Percentiles rank a stretch among this genome's conserved stretches.
These are phyloP conservation scores for Paracamarosporium sp. DNA, from an alignment of 2,329 filamentous ascomycete genomes.

Conservation along the genomic window DNA sequence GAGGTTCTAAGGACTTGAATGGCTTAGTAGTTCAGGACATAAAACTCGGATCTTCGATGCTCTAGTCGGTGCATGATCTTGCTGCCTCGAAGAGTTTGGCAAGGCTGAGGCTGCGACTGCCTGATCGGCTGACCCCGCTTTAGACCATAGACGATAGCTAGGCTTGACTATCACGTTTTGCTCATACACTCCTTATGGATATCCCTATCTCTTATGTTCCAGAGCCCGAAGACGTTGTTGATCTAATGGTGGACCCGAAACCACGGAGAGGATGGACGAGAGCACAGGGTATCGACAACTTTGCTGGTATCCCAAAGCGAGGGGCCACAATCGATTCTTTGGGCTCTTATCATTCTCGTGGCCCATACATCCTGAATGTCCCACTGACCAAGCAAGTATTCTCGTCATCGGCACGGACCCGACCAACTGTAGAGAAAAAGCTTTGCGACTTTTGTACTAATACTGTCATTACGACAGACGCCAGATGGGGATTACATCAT, in stretches of 20 bases:
- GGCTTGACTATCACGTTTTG: too few species aligned
- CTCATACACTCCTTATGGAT: neutral
- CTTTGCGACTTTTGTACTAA: neutral
- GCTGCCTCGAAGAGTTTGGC: too few species aligned
- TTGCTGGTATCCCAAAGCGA: neutral
- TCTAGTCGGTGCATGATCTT: too few species aligned
- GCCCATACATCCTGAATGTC: neutral
- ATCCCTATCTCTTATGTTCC: neutral
- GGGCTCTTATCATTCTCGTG: neutral
- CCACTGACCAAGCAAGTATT: neutral
- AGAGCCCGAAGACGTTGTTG: neutral
- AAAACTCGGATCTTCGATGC: too few species aligned
- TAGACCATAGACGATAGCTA: too few species aligned
- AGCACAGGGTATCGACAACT: neutral
- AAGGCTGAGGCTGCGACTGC: too few species aligned
- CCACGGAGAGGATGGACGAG: neutral
- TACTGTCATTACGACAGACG: neutral
- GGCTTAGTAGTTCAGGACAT: too few species aligned
- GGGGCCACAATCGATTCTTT: neutral
- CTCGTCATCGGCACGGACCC: neutral
- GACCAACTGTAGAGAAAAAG: neutral
- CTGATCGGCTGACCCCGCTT: too few species aligned
- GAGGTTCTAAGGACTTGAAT: too few species aligned
- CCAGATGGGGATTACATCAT: neutral
- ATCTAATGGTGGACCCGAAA: neutral